Conservation (phyloP, 805 yeast genomes). For the Yarrowia osloensis region DNA sequence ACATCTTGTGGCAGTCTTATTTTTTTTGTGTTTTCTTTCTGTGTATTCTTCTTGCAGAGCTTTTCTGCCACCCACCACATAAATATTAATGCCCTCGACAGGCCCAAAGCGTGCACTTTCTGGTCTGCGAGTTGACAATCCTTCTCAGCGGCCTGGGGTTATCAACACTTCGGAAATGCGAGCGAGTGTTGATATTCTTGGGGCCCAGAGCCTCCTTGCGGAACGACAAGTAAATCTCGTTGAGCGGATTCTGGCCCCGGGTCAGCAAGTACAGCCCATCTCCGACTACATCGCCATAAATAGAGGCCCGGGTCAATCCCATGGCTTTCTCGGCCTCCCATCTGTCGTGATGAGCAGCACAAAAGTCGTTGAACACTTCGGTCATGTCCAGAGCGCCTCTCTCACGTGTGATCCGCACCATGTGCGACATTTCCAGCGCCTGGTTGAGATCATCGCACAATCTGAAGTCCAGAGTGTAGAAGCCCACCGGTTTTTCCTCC, state of each 20-base stretch:
- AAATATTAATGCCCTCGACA: background rate
- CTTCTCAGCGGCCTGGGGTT: background rate
- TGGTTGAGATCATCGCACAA: background rate
- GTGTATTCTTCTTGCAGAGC: too few species aligned
- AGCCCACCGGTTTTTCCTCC: background rate
- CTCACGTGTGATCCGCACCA: background rate
- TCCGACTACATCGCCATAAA: background rate
- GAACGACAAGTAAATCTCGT: background rate
- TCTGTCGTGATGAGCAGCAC: background rate
- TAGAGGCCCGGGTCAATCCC: too few species aligned
- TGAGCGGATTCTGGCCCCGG: background rate
- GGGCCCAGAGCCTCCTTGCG: background rate
- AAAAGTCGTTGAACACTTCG: background rate
- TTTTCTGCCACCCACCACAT: too few species aligned
- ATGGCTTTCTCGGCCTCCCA: too few species aligned
- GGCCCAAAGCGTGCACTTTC: background rate
- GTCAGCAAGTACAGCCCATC: background rate
- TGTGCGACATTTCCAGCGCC: background rate
- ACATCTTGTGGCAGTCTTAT: too few species aligned
- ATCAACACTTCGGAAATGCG: background rate
- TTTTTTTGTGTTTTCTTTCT: too few species aligned
- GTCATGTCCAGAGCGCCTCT: background rate
- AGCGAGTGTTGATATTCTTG: background rate
- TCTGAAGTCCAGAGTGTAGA: background rate
- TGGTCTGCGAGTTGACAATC: background rate